These are phyloP conservation scores for Limtongozyma cylindracea DNA, from an alignment of 805 yeast genomes.

Conservation along the genomic window DNA sequence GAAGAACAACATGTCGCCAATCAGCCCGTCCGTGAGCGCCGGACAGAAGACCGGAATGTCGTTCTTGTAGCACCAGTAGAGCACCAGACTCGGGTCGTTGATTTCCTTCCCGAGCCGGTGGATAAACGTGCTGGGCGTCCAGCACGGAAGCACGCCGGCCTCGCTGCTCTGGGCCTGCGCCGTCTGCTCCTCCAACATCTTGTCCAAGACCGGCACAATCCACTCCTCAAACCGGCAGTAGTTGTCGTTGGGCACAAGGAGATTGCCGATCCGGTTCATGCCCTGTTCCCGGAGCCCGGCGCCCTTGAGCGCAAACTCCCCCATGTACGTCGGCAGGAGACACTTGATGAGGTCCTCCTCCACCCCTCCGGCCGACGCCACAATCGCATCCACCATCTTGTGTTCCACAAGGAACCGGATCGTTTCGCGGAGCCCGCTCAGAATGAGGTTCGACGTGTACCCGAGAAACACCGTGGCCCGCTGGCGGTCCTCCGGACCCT, in stretches of 20 bases:
- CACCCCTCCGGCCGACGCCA: conserved; percentile 94
- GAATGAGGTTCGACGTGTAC: conserved; percentile 85
- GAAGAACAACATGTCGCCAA: conserved; percentile 97
- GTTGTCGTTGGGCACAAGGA: conserved; percentile 92
- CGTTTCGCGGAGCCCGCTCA: conserved; percentile 86
- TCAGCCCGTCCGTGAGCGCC: conserved; percentile 91
- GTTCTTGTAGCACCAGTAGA: conserved; percentile 97
- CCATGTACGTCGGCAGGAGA: conserved; percentile 87
- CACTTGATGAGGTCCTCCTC: conserved; percentile 96
- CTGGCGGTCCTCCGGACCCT: conserved; percentile 40
- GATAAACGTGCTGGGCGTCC: conserved; percentile 89
- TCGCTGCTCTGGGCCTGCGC: conserved; percentile 29
- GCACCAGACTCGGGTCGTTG: conserved; percentile 76
- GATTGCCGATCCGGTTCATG: conserved; percentile 91
- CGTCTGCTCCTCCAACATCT: conserved; percentile 74
- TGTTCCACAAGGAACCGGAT: conserved; percentile 75
- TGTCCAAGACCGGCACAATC: conserved; percentile 87
- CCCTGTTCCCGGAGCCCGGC: conserved; percentile 74
- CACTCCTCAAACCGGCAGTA: conserved; percentile 96
- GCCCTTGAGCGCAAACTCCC: conserved; percentile 74
- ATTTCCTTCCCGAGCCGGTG: conserved; percentile 91
- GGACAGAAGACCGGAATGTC: conserved; percentile 94
- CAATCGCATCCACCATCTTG: conserved; percentile 85
- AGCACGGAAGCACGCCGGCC: conserved; percentile 36
- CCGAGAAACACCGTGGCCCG: conserved; percentile 88